phyloP scores from a whole-genome alignment of 805 yeast species.

The Ogataea haglerorum region DNA sequence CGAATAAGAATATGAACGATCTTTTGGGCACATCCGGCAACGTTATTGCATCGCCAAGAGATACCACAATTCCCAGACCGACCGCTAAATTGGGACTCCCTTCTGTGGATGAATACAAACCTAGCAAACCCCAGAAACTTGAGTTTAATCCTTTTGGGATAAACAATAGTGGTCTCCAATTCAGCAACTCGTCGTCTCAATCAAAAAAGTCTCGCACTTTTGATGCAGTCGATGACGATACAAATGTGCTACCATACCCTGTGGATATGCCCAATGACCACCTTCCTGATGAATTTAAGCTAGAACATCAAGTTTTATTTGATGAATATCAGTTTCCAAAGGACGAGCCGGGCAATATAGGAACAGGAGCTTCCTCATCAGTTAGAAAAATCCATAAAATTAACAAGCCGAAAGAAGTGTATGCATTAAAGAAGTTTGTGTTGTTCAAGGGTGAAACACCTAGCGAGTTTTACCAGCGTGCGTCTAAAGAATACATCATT shows the following conservation, averaged over 20 bases:
- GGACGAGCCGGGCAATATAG: constrained; percentile 50
- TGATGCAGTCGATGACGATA: constrained; percentile 35
- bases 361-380: constrained; percentile 73
- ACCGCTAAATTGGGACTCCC: constrained; percentile 28
- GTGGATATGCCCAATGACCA: constrained; percentile 66
- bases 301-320: constrained; percentile 47
- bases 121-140: constrained; percentile 35
- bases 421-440: constrained; percentile 67
- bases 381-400: constrained; percentile 51
- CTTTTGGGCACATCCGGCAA: constrained; percentile 24
- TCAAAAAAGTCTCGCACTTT: constrained; percentile 23
- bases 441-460: constrained; percentile 63
- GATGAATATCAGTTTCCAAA: constrained; percentile 53
- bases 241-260: constrained; percentile 58
- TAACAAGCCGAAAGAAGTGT: constrained; percentile 43
- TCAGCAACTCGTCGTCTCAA: constrained; percentile 15
- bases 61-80: constrained; percentile 10
- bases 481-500: constrained; percentile 66
- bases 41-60: constrained; percentile 23
- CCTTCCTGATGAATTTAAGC: constrained; percentile 55
- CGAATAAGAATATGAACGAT: constrained; percentile 19
- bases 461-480: constrained; percentile 68
- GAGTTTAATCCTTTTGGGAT: constrained; percentile 67
- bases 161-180: constrained; percentile 31
- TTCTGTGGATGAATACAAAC: constrained; percentile 27